Evolutionary conservation across 169 alveolate genomes (phyloP).

Genomic region (Pseudocohnilembus persalinus): DNA sequence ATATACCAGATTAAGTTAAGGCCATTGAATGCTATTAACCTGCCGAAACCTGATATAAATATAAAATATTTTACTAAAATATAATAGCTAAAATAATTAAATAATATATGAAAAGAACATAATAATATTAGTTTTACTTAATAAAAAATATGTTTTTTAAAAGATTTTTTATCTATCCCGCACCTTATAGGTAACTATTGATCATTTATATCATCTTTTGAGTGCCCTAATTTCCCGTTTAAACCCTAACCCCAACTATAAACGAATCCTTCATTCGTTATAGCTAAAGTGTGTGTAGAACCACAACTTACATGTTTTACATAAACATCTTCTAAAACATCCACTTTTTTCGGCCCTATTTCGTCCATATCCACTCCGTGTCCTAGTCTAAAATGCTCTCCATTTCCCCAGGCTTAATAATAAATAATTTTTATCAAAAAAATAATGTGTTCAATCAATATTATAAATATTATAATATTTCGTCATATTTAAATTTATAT

Average conservation of each 20-base stretch:
- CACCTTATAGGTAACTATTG: conserved; percentile 31
- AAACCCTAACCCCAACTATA: conserved; percentile 50
- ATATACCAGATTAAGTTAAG: conserved; percentile 21
- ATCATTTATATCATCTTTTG: conserved; percentile 23
- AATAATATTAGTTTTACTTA: neutral
- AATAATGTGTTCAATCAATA: neutral
- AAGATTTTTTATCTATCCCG: conserved; percentile 24
- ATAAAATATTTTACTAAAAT: too few species aligned
- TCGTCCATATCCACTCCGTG: conserved; percentile 48
- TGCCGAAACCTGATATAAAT: conserved; percentile 38
- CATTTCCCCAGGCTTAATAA: conserved; percentile 45
- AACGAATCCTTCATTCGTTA: conserved; percentile 50
- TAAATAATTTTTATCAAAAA: neutral
- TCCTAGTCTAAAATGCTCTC: conserved; percentile 41
- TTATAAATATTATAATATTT: neutral
- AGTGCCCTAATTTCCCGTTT: conserved; percentile 33
- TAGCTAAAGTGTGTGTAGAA: conserved; percentile 30
- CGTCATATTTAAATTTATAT: too few species aligned
- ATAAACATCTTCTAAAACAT: conserved; percentile 41
- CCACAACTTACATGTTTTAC: conserved; percentile 42
- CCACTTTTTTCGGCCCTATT: conserved; percentile 40
- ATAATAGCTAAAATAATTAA: neutral
- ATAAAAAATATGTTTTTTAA: conserved; percentile 33
- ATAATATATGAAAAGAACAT: neutral
- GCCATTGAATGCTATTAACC: conserved; percentile 40